A percentile compares a stretch with the other conserved stretches of the same genome.
These are phyloP conservation scores for Lecanicillium sp. DNA, from an alignment of 2,329 filamentous ascomycete species.

Conservation along the genomic window DNA sequence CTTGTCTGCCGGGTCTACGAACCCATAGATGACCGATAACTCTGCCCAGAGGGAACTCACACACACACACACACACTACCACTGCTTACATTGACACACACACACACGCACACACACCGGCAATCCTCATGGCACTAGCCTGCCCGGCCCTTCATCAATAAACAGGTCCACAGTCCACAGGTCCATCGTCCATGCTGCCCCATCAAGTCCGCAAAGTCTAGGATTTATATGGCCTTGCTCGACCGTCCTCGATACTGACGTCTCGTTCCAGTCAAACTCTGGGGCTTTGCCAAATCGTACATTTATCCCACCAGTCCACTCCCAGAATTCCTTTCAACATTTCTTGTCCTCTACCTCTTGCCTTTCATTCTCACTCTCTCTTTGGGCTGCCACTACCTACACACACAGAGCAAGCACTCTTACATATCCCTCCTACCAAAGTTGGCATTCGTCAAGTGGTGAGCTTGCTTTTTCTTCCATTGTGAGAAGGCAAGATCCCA, in stretches of 20 bases:
- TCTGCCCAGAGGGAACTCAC: neutral
- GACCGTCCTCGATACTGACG: slow-evolving; percentile 24
- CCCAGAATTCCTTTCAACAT: slow-evolving; percentile 39
- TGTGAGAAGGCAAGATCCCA: slow-evolving; percentile 7
- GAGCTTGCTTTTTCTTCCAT: slow-evolving; percentile 4
- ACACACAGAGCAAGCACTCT: neutral
- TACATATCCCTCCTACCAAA: no score
- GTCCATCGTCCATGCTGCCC: slow-evolving; percentile 22
- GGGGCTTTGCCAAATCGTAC: slow-evolving; percentile 31
- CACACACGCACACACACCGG: neutral
- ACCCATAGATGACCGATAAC: slow-evolving; percentile 4
- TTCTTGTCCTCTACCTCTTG: slow-evolving; percentile 33
- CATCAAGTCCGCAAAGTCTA: slow-evolving; percentile 26
- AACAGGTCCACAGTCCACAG: slow-evolving; percentile 12
- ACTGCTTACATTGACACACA: neutral
- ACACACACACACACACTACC: neutral
- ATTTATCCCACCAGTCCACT: slow-evolving; percentile 39
- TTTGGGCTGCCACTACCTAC: slow-evolving; percentile 11
- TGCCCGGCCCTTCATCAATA: slow-evolving; percentile 10
- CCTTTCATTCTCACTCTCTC: slow-evolving; percentile 21
- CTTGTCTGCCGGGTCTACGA: slow-evolving; percentile 1
- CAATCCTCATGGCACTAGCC: no score
- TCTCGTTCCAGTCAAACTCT: slow-evolving; percentile 33
- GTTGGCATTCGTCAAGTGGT: neutral
- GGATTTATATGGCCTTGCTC: slow-evolving; percentile 31